Percentiles rank a stretch among this genome's conserved stretches.
phyloP scores from a whole-genome alignment of 2,329 filamentous ascomycete species.

The Fusarium hainanense region DNA sequence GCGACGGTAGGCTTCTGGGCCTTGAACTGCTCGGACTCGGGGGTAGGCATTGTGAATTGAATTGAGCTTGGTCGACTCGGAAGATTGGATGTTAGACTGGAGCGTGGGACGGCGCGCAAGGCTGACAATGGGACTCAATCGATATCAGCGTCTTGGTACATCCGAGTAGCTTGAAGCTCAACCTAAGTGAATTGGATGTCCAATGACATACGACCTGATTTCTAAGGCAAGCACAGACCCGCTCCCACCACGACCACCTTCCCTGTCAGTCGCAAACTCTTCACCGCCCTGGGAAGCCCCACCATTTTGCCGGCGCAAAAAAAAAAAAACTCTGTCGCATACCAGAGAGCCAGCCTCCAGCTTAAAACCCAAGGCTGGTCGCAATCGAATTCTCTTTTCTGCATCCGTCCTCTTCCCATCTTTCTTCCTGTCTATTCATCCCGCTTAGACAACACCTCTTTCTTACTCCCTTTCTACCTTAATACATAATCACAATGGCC shows the following conservation, averaged over 20 bases:
- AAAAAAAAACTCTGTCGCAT: slow-evolving; percentile 42
- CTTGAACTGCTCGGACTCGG: slow-evolving; percentile 84
- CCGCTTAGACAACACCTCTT: slow-evolving; percentile 21
- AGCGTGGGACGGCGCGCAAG: slow-evolving; percentile 31
- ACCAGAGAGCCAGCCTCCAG: slow-evolving; percentile 41
- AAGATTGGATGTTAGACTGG: slow-evolving; percentile 15
- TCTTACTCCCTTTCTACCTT: slow-evolving; percentile 18
- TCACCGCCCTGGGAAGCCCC: slow-evolving; percentile 53
- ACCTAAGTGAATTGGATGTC: slow-evolving; percentile 39
- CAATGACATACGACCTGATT: slow-evolving; percentile 46
- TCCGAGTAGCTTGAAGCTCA: slow-evolving; percentile 45
- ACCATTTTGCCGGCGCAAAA: slow-evolving; percentile 51
- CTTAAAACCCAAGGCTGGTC: slow-evolving; percentile 37
- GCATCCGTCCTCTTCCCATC: slow-evolving; percentile 39
- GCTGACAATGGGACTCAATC: slow-evolving; percentile 34
- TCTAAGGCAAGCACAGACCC: slow-evolving; percentile 45
- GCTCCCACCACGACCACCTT: slow-evolving; percentile 33
- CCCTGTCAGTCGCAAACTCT: slow-evolving; percentile 22
- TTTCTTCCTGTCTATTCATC: slow-evolving; percentile 20
- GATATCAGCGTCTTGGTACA: slow-evolving; percentile 43
- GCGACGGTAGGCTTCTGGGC: slow-evolving; percentile 85
- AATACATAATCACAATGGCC: slow-evolving; percentile 64
- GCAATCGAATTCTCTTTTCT: slow-evolving; percentile 25
- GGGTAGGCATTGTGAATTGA: slow-evolving; percentile 74
- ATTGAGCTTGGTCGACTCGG: slow-evolving; percentile 23